Evolutionary conservation across 1,284 basidiomycete species (phyloP).

Genomic region (Chondrostereum purpureum): DNA sequence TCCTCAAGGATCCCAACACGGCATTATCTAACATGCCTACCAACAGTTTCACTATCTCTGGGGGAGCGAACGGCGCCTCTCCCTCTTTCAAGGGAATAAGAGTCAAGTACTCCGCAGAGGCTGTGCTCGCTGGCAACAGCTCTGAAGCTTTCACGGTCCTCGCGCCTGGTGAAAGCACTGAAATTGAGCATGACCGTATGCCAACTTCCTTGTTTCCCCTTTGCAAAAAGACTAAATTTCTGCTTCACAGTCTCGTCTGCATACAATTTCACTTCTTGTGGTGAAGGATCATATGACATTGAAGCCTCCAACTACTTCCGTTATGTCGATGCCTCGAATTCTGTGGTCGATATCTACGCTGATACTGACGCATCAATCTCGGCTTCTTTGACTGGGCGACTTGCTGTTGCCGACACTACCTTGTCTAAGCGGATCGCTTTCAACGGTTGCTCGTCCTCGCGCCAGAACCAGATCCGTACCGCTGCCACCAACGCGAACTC

Average conservation of each 20-base stretch:
- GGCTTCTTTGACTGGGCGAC: conserved; percentile 30
- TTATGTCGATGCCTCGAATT: conserved; percentile 25
- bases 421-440: conserved; percentile 35
- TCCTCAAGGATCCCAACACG: conserved; percentile 39
- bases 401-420: conserved; percentile 23
- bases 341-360: conserved; percentile 13
- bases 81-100: conserved; percentile 36
- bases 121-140: conserved; percentile 18
- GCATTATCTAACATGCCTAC: conserved; percentile 34
- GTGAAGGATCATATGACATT: conserved; percentile 34
- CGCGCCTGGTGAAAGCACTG: conserved; percentile 34
- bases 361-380: conserved; percentile 24
- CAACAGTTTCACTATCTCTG: conserved; percentile 35
- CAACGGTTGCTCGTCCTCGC: conserved; percentile 31
- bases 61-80: conserved; percentile 26
- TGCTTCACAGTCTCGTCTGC: conserved; percentile 30
- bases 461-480: conserved; percentile 25
- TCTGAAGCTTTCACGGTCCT: conserved; percentile 30
- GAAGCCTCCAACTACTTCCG: conserved; percentile 37
- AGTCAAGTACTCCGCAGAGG: conserved; percentile 27
- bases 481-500: conserved; percentile 34
- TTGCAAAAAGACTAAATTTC: not conserved
- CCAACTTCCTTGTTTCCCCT: conserved; percentile 2
- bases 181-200: conserved; percentile 37
- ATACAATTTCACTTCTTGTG: conserved; percentile 41